These are phyloP conservation scores for Penicillium dipodomyicola DNA, from an alignment of 495 filamentous ascomycete genomes.

Conservation along the genomic window DNA sequence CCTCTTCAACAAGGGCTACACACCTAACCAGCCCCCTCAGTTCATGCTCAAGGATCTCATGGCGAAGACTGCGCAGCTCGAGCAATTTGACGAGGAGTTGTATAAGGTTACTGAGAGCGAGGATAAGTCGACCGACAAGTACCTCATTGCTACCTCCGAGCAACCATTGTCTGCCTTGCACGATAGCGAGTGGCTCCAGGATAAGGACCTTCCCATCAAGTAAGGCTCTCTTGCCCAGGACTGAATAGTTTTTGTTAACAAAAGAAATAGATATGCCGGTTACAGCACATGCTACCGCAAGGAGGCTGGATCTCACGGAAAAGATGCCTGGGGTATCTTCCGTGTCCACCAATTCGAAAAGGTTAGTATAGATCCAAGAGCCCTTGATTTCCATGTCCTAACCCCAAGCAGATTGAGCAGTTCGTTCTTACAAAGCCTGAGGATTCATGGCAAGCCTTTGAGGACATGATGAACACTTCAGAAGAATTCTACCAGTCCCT, in stretches of 20 bases:
- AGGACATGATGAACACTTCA: constrained; percentile 82
- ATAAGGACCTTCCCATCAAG: constrained; percentile 82
- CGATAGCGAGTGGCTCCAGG: constrained; percentile 86
- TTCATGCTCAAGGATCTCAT: constrained; percentile 96
- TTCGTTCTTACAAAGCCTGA: constrained; percentile 93
- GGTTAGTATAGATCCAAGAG: constrained; percentile 36
- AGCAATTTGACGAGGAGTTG: constrained; percentile 95
- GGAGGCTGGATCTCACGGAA: constrained; percentile 88
- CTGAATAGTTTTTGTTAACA: constrained; percentile 10
- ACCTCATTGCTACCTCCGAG: constrained; percentile 95
- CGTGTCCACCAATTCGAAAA: constrained; percentile 99
- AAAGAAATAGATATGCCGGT: constrained; percentile 65
- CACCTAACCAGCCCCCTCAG: constrained; percentile 85
- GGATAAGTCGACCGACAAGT: constrained; percentile 86
- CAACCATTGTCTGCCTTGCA: constrained; percentile 93
- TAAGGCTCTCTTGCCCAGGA: constrained; percentile 30
- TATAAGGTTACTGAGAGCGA: constrained; percentile 88
- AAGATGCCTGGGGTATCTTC: constrained; percentile 98
- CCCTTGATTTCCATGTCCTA: background rate
- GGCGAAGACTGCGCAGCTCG: constrained; percentile 98
- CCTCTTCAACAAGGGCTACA: constrained; percentile 72
- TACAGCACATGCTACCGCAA: constrained; percentile 94
- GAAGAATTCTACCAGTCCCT: constrained; percentile 95
- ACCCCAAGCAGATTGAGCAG: constrained; percentile 67
- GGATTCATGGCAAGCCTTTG: constrained; percentile 90